phyloP scores from a whole-genome alignment of 2,329 filamentous ascomycete species.

The Xylariaceae sp. region DNA sequence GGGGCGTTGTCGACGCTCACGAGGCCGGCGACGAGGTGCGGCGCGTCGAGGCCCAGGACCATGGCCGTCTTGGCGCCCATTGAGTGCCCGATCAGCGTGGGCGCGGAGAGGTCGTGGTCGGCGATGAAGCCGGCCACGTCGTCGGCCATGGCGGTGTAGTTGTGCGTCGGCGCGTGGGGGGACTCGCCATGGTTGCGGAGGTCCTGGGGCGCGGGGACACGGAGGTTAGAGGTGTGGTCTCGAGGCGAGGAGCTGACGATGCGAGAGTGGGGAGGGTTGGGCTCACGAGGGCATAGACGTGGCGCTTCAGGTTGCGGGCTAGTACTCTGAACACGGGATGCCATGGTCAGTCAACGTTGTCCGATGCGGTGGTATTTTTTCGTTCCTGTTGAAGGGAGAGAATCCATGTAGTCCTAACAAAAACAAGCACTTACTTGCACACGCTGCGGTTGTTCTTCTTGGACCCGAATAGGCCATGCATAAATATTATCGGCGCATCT shows the following conservation, averaged over 20 bases:
- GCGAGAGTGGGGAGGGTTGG: not conserved
- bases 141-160: slow-evolving; percentile 77
- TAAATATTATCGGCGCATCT: slow-evolving; percentile 68
- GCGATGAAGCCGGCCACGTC: slow-evolving; percentile 78
- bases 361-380: too few species aligned
- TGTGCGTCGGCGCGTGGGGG: slow-evolving; percentile 69
- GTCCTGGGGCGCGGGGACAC: slow-evolving; percentile 52
- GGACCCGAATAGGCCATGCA: slow-evolving; percentile 91
- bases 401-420: not conserved
- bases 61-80: slow-evolving; percentile 97
- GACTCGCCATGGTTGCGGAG: slow-evolving; percentile 92
- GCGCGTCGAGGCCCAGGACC: slow-evolving; percentile 71
- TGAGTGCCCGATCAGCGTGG: slow-evolving; percentile 85
- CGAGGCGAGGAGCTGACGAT: not conserved
- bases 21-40: slow-evolving; percentile 63
- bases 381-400: too few species aligned
- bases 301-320: slow-evolving; percentile 73
- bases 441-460: slow-evolving; percentile 94
- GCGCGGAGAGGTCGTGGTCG: slow-evolving; percentile 62
- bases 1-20: slow-evolving; percentile 91
- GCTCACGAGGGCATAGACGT: slow-evolving; percentile 75
- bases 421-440: slow-evolving; percentile 71
- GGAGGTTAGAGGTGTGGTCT: not conserved
- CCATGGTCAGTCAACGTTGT: slow-evolving; percentile 8
- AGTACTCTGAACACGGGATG: slow-evolving; percentile 55